These are phyloP conservation scores for Stylonectria norvegica DNA, from an alignment of 2,329 filamentous ascomycete species.

Conservation along the genomic window DNA sequence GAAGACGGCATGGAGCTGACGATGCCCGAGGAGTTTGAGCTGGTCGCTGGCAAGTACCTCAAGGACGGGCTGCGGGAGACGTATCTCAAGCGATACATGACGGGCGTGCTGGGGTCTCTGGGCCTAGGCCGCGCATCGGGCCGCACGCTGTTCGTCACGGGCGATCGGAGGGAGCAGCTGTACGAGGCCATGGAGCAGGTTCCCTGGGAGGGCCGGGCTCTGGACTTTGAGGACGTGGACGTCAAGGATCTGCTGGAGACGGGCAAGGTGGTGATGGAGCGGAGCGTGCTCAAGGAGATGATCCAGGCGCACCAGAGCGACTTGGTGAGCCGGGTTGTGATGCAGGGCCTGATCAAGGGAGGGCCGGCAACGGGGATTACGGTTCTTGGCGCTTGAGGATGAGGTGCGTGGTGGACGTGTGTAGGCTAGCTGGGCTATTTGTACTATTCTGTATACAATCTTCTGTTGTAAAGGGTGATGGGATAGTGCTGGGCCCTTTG, in stretches of 20 bases:
- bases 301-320: slow-evolving; percentile 70
- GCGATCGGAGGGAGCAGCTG: slow-evolving; percentile 56
- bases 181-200: slow-evolving; percentile 63
- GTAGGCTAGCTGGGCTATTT: slow-evolving; percentile 26
- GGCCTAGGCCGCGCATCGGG: slow-evolving; percentile 65
- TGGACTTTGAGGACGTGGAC: slow-evolving; percentile 77
- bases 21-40: slow-evolving; percentile 48
- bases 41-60: slow-evolving; percentile 40
- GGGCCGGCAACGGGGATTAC: slow-evolving; percentile 39
- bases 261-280: slow-evolving; percentile 82
- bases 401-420: slow-evolving; percentile 7
- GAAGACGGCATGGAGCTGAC: slow-evolving; percentile 71
- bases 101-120: slow-evolving; percentile 67
- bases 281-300: slow-evolving; percentile 71
- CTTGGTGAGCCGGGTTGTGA: slow-evolving; percentile 46
- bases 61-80: slow-evolving; percentile 50
- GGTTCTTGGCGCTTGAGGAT: slow-evolving; percentile 28
- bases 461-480: too few relatives aligned
- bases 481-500: too few relatives aligned
- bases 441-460: slow-evolving; percentile 29
- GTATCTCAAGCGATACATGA: slow-evolving; percentile 60
- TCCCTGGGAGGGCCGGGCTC: slow-evolving; percentile 64
- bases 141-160: slow-evolving; percentile 73
- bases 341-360: slow-evolving; percentile 38
- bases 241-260: slow-evolving; percentile 91